Conservation (phyloP, 2,329 filamentous ascomycete genomes). For the Exserohilum rostratum region DNA sequence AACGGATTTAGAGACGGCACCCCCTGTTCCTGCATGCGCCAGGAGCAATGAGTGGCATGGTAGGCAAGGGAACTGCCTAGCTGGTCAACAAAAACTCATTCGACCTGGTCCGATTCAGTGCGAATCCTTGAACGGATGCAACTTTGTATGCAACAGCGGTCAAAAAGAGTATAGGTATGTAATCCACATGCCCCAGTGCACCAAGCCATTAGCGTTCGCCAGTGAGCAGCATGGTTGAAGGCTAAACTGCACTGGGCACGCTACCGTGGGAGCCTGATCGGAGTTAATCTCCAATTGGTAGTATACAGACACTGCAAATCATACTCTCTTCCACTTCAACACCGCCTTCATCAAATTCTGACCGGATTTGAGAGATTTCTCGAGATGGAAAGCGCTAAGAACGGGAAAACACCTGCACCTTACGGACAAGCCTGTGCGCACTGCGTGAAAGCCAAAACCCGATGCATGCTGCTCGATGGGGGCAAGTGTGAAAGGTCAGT, state of each 20-base stretch:
- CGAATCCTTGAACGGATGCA: too few species aligned
- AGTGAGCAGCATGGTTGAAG: not conserved
- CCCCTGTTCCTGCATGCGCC: too few species aligned
- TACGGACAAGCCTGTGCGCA: slow-evolving; percentile 36
- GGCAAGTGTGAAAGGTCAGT: slow-evolving; percentile 32
- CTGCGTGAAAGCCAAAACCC: slow-evolving; percentile 35
- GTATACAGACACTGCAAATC: too few species aligned
- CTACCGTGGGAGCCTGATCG: not conserved
- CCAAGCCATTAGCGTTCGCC: not conserved
- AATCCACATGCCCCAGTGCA: too few species aligned
- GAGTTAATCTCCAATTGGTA: not conserved
- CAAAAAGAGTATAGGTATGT: too few species aligned
- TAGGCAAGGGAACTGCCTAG: too few species aligned
- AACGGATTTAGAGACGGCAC: too few species aligned
- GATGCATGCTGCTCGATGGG: slow-evolving; percentile 26
- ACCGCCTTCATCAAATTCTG: not conserved
- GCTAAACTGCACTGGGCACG: not conserved
- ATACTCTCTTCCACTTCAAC: too few species aligned
- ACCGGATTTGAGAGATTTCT: not conserved
- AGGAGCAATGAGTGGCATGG: too few species aligned
- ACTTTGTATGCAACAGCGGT: too few species aligned
- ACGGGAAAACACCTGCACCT: slow-evolving; percentile 19
- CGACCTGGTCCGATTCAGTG: too few species aligned
- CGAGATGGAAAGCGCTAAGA: slow-evolving; percentile 26
- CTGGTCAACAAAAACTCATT: too few species aligned